phyloP scores from a whole-genome alignment of 208 protist genomes.

The Trypanosoma melophagium region DNA sequence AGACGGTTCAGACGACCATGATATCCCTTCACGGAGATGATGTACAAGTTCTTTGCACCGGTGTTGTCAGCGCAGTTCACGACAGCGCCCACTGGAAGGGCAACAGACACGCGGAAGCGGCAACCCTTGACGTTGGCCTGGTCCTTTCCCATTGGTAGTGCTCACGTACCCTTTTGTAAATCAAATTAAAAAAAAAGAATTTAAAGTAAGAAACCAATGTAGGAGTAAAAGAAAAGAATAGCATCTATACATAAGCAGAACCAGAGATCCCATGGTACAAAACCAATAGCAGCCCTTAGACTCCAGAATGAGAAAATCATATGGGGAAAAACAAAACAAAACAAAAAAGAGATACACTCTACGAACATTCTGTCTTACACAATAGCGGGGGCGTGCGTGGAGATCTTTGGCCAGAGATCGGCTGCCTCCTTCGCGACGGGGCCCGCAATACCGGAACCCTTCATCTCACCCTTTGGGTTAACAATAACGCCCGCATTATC shows the following conservation, averaged over 20 bases:
- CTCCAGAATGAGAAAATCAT: conserved; percentile 10
- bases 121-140: conserved; percentile 90
- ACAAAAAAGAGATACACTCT: conserved; percentile 23
- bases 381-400: conserved; percentile 94
- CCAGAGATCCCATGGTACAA: too few species aligned
- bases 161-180: not conserved
- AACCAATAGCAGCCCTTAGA: conserved; percentile 1
- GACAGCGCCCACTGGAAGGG: conserved; percentile 98
- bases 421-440: conserved; percentile 99
- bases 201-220: conserved; percentile 4
- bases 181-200: conserved; percentile 4
- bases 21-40: conserved; percentile 98
- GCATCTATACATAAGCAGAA: not conserved
- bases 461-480: conserved; percentile 99
- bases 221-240: conserved; percentile 2
- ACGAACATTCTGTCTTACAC: conserved; percentile 75
- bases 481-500: conserved; percentile 99
- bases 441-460: conserved; percentile 99
- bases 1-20: conserved; percentile 98
- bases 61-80: conserved; percentile 99
- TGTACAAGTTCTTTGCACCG: conserved; percentile 99
- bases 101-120: conserved; percentile 99
- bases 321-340: conserved; percentile 20
- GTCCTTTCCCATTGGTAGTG: conserved; percentile 82
- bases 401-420: conserved; percentile 99